Evolutionary conservation across 2,329 filamentous ascomycete genomes (phyloP), one percentile per base, ranked within the genome.

Genomic region (Teratosphaeria pseudoeucalypti): DNA sequence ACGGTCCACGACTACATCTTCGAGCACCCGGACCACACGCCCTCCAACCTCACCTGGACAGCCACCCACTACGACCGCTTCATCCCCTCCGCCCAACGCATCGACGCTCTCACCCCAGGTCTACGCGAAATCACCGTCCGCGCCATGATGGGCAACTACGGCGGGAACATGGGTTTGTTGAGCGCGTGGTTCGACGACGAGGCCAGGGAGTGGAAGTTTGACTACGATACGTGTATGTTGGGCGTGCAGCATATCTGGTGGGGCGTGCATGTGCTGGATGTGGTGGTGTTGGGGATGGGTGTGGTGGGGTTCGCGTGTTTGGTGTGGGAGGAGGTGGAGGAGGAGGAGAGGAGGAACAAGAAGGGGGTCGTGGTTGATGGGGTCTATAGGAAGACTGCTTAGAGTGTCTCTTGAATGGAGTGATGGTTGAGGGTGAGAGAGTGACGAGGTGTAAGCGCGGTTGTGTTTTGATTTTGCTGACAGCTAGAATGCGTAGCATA

Each of bases 131-230:
- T 97, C 64, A 99, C 94, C 0, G 88, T 99, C 2, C 85, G 92
- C 61, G 96, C 90, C 73, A 97, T 99, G 91, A 99, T 99, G 94
- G 94, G 94, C 59, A 89, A 89, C 59, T 99, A 88, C 74, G 87
- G 85, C n/a, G 94, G 94, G 23, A 94, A 96, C 71, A 90, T 91
- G 0, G 94, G 91, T 0, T 78, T 99, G 52, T 75, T 99, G 49
- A 94, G 88, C 62, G 81, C 89, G 0, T 99, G 92, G 92, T 97
- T 92, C 70, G 90, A 97, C 72, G 74, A 82, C 59, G 77, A 80
- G 2, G 73, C 75, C 6, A 86, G 84, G 79, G 84, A 88, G 71
- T 99, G 94, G 94, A 81, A 81, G 64, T 89, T 89, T 65, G 89
- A 92, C 66, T 94, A 94, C 66, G 79, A 78, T 9, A 88, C 83